Conservation (phyloP, 352 stramenopile genomes). For the Phytophthora ramorum region DNA sequence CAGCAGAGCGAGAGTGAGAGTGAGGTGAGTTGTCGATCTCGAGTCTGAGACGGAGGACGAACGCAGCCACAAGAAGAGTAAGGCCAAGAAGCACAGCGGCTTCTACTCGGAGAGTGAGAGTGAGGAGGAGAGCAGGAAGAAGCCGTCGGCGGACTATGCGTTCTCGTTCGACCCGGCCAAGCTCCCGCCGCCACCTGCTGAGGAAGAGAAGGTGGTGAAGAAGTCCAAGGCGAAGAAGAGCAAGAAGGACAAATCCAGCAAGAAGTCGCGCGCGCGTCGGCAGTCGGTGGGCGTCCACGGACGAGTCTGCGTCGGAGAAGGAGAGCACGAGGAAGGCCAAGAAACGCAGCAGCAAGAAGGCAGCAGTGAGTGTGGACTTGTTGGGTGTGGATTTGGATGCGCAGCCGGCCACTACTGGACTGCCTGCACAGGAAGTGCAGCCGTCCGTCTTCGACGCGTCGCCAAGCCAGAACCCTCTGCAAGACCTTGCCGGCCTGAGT, state of each 20-base stretch:
- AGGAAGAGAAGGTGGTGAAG: conserved; percentile 31
- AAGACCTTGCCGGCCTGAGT: conserved; percentile 65
- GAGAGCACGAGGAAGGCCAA: conserved; percentile 49
- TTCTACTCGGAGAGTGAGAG: conserved; percentile 53
- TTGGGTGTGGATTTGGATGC: conserved; percentile 57
- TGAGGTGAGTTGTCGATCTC: conserved; percentile 23
- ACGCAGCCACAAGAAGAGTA: conserved; percentile 30
- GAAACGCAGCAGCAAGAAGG: conserved; percentile 35
- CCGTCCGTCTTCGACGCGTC: conserved; percentile 52
- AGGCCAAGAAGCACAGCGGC: conserved; percentile 32
- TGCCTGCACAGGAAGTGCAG: conserved; percentile 26
- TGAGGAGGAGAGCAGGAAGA: conserved; percentile 37
- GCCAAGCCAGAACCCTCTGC: conserved; percentile 44
- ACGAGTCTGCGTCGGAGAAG: conserved; percentile 45
- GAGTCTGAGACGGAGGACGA: conserved; percentile 40
- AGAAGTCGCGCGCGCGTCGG: conserved; percentile 38
- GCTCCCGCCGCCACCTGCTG: conserved; percentile 39
- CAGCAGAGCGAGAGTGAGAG: conserved; percentile 30
- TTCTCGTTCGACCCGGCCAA: conserved; percentile 64
- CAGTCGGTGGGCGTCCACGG: conserved; percentile 53
- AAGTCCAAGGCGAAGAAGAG: conserved; percentile 31
- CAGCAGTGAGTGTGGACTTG: conserved; percentile 49
- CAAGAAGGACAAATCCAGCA: conserved; percentile 38
- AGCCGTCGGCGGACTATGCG: conserved; percentile 39
- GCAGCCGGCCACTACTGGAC: conserved; percentile 15